Evolutionary conservation across 1,139 yeast species (phyloP).

Genomic region (Magnusiomyces starmeri): DNA sequence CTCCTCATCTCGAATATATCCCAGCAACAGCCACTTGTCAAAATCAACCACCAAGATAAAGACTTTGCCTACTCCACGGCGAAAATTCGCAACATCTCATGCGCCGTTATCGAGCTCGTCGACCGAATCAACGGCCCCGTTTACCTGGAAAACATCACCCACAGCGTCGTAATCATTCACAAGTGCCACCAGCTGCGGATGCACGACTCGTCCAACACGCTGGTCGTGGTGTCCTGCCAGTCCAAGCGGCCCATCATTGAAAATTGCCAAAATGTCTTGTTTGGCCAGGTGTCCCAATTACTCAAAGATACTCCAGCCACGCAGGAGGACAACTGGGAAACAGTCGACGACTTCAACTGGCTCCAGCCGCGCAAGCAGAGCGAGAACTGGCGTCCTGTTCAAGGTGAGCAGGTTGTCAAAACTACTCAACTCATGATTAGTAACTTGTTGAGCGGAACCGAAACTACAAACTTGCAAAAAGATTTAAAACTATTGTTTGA

Average conservation of each 20-base stretch:
- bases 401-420: too few relatives aligned
- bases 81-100: slow-evolving; percentile 3
- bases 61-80: slow-evolving; percentile 6
- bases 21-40: not conserved
- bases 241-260: slow-evolving; percentile 15
- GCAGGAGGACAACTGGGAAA: slow-evolving; percentile 2
- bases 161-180: slow-evolving; percentile 3
- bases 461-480: too few relatives aligned
- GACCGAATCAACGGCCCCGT: slow-evolving; percentile 13
- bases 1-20: not conserved
- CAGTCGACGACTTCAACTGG: slow-evolving; percentile 17
- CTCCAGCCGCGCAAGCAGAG: slow-evolving; percentile 8
- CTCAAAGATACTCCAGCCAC: not conserved
- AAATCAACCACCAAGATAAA: not conserved
- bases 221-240: slow-evolving; percentile 8
- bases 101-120: slow-evolving; percentile 4
- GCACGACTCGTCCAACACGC: slow-evolving; percentile 9
- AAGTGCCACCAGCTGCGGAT: slow-evolving; percentile 15
- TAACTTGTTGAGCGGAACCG: too few relatives aligned
- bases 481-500: too few relatives aligned
- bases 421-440: too few relatives aligned
- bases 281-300: slow-evolving; percentile 7
- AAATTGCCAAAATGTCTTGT: slow-evolving; percentile 9
- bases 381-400: slow-evolving; percentile 10
- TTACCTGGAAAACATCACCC: slow-evolving; percentile 6